Evolutionary conservation across 2,329 filamentous ascomycete species (phyloP).

Genomic region (Xylaria sp.): DNA sequence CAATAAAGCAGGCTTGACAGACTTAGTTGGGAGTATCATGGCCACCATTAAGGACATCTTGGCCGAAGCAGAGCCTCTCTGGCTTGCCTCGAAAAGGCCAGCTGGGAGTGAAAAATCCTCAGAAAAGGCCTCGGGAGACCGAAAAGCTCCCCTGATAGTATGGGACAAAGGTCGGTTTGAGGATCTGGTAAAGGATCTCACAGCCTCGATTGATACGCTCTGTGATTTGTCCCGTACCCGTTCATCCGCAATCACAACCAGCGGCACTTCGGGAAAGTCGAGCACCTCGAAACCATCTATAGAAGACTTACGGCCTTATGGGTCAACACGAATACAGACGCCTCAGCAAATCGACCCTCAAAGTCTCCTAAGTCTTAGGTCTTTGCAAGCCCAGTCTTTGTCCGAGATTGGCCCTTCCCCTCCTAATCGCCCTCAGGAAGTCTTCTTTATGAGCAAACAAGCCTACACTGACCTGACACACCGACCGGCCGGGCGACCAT

Average conservation of each 20-base stretch:
- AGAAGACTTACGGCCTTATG: slow-evolving; percentile 64
- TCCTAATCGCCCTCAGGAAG: slow-evolving; percentile 55
- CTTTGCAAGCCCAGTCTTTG: slow-evolving; percentile 54
- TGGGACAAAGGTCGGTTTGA: slow-evolving; percentile 80
- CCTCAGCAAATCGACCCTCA: slow-evolving; percentile 69
- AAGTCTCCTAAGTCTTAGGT: slow-evolving; percentile 61
- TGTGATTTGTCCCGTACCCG: slow-evolving; percentile 79
- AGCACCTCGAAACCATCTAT: slow-evolving; percentile 53
- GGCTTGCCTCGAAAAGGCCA: slow-evolving; percentile 67
- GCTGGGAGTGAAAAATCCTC: slow-evolving; percentile 54
- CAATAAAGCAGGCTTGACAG: slow-evolving; percentile 78
- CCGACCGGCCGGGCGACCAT: slow-evolving; percentile 57
- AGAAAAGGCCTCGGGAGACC: slow-evolving; percentile 56
- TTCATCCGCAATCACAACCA: slow-evolving; percentile 56
- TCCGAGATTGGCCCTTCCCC: slow-evolving; percentile 50
- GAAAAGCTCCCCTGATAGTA: slow-evolving; percentile 66
- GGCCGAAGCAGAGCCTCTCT: slow-evolving; percentile 79
- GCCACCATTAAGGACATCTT: slow-evolving; percentile 83
- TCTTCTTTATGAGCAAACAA: slow-evolving; percentile 64
- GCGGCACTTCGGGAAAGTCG: slow-evolving; percentile 49
- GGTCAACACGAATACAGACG: slow-evolving; percentile 70
- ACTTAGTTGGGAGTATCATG: slow-evolving; percentile 82
- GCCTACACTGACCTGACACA: slow-evolving; percentile 62
- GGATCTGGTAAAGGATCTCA: slow-evolving; percentile 78
- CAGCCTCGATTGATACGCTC: slow-evolving; percentile 80